Percentiles rank a stretch among this genome's conserved stretches.
These are phyloP conservation scores for Thelephora aurantiotincta DNA, from an alignment of 768 basidiomycete species.

Conservation along the genomic window DNA sequence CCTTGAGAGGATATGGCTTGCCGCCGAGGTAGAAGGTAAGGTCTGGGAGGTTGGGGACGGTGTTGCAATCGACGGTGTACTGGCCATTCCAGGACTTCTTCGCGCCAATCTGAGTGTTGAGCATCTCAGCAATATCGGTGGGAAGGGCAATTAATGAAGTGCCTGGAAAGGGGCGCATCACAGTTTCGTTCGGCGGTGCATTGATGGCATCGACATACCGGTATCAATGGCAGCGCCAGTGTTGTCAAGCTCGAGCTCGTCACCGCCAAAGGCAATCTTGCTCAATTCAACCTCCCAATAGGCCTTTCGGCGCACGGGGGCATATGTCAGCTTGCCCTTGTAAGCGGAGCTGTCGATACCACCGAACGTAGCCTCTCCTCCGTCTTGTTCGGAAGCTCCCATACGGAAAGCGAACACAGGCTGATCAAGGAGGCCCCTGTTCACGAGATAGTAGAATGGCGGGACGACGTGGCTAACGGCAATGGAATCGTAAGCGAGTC, in stretches of 20 bases:
- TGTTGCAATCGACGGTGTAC: conserved; percentile 81
- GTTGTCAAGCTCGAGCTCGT: conserved; percentile 79
- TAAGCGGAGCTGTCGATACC: conserved; percentile 72
- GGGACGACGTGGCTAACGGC: conserved; percentile 86
- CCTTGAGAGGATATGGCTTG: conserved; percentile 65
- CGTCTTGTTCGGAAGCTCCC: conserved; percentile 75
- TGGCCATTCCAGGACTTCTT: conserved; percentile 94
- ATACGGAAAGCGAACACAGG: conserved; percentile 93
- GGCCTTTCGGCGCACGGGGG: conserved; percentile 85
- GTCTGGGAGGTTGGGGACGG: conserved; percentile 72
- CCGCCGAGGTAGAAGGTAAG: conserved; percentile 76
- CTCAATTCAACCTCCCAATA: conserved; percentile 98
- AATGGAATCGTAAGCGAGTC: conserved; percentile 91
- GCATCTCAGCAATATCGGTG: conserved; percentile 92
- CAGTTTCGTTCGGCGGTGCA: background rate
- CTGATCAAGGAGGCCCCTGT: conserved; percentile 64
- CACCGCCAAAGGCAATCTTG: conserved; percentile 74
- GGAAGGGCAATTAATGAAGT: conserved; percentile 92
- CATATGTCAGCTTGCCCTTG: conserved; percentile 70
- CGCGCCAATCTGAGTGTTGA: conserved; percentile 91
- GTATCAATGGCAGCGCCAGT: conserved; percentile 92
- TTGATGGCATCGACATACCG: conserved; percentile 25
- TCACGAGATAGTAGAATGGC: conserved; percentile 89
- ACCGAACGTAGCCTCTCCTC: conserved; percentile 85
- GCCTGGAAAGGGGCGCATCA: conserved; percentile 27